Percentiles rank a stretch among this genome's conserved stretches.
phyloP scores from a whole-genome alignment of 2,329 filamentous ascomycete species.

The Whalleya microplaca region DNA sequence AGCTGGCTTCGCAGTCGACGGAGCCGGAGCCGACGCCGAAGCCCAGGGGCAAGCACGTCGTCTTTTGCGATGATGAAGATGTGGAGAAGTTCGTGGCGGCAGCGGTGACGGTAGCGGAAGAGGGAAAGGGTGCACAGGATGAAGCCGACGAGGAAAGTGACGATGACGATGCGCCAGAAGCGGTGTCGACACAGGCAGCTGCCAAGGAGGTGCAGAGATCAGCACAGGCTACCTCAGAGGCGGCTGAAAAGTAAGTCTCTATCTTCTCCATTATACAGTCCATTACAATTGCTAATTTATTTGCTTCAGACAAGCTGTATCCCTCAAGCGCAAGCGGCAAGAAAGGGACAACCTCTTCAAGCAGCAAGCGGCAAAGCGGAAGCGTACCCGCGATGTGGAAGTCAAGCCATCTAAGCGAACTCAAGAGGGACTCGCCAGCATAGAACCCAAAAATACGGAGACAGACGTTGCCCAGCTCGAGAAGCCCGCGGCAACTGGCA shows the following conservation, averaged over 20 bases:
- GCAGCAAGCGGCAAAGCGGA: slow-evolving; percentile 57
- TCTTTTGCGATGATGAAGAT: slow-evolving; percentile 39
- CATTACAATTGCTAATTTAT: background rate
- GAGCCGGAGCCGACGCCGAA: slow-evolving; percentile 27
- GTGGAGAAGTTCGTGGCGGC: slow-evolving; percentile 37
- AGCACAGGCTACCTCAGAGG: slow-evolving; percentile 51
- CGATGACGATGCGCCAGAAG: slow-evolving; percentile 62
- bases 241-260: slow-evolving; percentile 53
- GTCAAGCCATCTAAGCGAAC: slow-evolving; percentile 9
- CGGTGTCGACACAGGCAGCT: slow-evolving; percentile 56
- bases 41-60: slow-evolving; percentile 36
- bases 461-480: slow-evolving; percentile 27
- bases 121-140: slow-evolving; percentile 1
- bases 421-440: slow-evolving; percentile 24
- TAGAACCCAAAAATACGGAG: slow-evolving; percentile 30
- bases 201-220: slow-evolving; percentile 52
- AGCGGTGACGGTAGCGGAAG: slow-evolving; percentile 21
- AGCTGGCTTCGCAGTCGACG: slow-evolving; percentile 25
- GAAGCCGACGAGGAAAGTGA: slow-evolving; percentile 38
- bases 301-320: slow-evolving; percentile 50
- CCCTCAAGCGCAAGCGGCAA: slow-evolving; percentile 59
- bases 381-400: slow-evolving; percentile 33
- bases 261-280: background rate
- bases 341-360: slow-evolving; percentile 58
- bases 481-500: slow-evolving; percentile 19